Evolutionary conservation across 2,329 filamentous ascomycete species (phyloP).

Genomic region (Xenosphaeropsis pyriputrescens): DNA sequence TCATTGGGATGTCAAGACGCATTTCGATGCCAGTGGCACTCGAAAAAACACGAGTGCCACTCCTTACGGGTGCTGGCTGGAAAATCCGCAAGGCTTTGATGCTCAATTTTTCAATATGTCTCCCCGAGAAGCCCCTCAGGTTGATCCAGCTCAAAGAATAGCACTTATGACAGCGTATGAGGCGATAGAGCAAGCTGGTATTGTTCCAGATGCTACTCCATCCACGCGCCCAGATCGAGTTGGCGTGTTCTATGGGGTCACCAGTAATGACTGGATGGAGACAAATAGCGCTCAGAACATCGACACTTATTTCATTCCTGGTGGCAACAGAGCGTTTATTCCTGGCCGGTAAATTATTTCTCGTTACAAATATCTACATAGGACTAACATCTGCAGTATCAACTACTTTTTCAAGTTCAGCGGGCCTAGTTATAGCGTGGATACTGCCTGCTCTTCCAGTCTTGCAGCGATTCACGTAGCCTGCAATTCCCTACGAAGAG

Average conservation of each 20-base stretch:
- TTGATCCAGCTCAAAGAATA: conserved; percentile 64
- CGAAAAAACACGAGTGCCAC: conserved; percentile 61
- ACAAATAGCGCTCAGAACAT: background rate
- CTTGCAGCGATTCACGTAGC: conserved; percentile 20
- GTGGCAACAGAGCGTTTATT: conserved; percentile 4
- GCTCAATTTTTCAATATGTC: conserved; percentile 75
- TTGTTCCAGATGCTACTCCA: conserved; percentile 27
- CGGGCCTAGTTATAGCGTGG: conserved; percentile 23
- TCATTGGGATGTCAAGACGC: conserved; percentile 54
- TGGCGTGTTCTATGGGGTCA: background rate
- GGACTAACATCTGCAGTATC: too few relatives aligned
- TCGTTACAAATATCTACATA: too few relatives aligned
- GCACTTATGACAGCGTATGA: conserved; percentile 64
- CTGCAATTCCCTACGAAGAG: conserved; percentile 13
- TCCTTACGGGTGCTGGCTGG: conserved; percentile 53
- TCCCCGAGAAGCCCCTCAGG: conserved; percentile 61
- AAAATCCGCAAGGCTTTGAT: conserved; percentile 61
- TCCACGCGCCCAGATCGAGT: conserved; percentile 21
- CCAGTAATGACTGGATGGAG: conserved; percentile 1
- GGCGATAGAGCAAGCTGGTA: conserved; percentile 63
- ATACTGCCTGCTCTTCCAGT: conserved; percentile 26
- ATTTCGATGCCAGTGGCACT: conserved; percentile 56
- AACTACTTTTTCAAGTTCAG: conserved; percentile 22
- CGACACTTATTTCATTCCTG: conserved; percentile 1
- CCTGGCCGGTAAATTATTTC: conserved; percentile 12